Evolutionary conservation across 1,284 basidiomycete genomes (phyloP).

Genomic region (Phellopilus nigrolimitatus): DNA sequence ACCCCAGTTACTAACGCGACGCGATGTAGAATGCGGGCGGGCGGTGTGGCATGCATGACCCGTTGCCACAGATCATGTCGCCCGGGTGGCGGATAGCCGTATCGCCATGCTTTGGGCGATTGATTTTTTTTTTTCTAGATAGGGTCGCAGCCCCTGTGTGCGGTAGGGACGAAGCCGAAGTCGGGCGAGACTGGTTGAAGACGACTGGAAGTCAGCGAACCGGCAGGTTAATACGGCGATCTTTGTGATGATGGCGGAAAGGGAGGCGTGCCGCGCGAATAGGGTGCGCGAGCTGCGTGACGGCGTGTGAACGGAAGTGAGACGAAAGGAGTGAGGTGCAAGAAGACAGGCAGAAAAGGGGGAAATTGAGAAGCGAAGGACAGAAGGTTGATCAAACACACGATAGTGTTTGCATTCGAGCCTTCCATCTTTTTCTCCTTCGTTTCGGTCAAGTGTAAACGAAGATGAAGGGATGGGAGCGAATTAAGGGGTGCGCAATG

Average conservation of each 20-base stretch:
- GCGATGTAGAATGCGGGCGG: too few species aligned
- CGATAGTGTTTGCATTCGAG: constrained; percentile 3
- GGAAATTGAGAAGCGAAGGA: constrained; percentile 16
- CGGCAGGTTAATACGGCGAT: constrained; percentile 24
- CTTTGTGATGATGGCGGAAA: constrained; percentile 9
- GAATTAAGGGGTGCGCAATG: constrained; percentile 29
- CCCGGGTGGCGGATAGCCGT: too few species aligned
- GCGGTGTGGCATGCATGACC: too few species aligned
- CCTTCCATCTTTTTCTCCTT: constrained; percentile 13
- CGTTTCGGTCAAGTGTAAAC: background rate
- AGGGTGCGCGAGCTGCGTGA: constrained; percentile 11
- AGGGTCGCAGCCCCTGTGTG: constrained; percentile 71
- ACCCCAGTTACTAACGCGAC: too few species aligned
- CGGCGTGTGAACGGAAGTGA: constrained; percentile 15
- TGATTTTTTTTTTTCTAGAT: too few species aligned
- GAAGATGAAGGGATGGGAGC: constrained; percentile 24
- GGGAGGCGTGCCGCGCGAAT: constrained; percentile 8
- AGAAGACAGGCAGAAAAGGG: constrained; percentile 16
- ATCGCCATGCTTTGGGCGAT: too few species aligned
- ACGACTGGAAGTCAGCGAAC: constrained; percentile 43
- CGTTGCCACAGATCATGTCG: too few species aligned
- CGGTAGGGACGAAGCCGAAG: constrained; percentile 71
- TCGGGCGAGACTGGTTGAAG: constrained; percentile 67
- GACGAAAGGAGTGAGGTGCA: constrained; percentile 26
- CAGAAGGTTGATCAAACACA: constrained; percentile 11